Percentiles rank a stretch among this genome's conserved stretches.
Conservation (phyloP, 1,139 yeast species). For the Sugiyamaella sp. region DNA sequence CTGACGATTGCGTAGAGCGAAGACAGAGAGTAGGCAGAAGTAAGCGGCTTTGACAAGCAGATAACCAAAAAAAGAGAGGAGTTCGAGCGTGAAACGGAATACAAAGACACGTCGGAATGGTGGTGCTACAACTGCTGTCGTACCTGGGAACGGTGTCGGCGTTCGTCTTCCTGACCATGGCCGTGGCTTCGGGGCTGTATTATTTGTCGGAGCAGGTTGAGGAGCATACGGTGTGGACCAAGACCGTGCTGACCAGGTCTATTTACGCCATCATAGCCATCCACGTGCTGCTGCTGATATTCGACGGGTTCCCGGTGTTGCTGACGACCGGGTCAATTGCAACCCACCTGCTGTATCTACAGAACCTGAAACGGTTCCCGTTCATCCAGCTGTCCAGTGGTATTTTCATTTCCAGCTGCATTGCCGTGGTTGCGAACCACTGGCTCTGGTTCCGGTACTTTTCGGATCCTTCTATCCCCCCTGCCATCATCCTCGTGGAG, state of each 20-base stretch:
- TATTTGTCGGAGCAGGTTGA: constrained; percentile 91
- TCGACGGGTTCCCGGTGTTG: constrained; percentile 79
- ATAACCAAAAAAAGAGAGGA: too few species aligned
- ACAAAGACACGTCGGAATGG: too few species aligned
- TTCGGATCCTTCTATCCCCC: constrained; percentile 61
- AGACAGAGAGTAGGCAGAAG: too few species aligned
- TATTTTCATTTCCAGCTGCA: constrained; percentile 68
- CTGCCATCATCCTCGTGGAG: constrained; percentile 43
- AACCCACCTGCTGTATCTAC: constrained; percentile 72
- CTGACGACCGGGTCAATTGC: constrained; percentile 65
- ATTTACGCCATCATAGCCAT: constrained; percentile 61
- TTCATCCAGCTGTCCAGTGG: constrained; percentile 73
- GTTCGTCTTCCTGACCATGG: constrained; percentile 68
- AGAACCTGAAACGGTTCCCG: constrained; percentile 80
- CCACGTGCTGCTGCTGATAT: constrained; percentile 58
- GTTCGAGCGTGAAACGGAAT: too few species aligned
- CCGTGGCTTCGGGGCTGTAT: constrained; percentile 84
- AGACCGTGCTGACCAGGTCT: constrained; percentile 61
- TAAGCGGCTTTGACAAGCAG: too few species aligned
- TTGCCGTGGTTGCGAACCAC: constrained; percentile 77
- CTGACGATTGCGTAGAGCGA: too few species aligned
- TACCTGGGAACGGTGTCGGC: constrained; percentile 75
- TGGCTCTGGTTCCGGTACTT: constrained; percentile 89
- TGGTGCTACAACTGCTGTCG: constrained; percentile 55
- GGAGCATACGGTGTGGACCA: constrained; percentile 87